These are phyloP conservation scores for Fraxinus sp. DNA, from an alignment of 305 asterid genomes.

Conservation along the genomic window DNA sequence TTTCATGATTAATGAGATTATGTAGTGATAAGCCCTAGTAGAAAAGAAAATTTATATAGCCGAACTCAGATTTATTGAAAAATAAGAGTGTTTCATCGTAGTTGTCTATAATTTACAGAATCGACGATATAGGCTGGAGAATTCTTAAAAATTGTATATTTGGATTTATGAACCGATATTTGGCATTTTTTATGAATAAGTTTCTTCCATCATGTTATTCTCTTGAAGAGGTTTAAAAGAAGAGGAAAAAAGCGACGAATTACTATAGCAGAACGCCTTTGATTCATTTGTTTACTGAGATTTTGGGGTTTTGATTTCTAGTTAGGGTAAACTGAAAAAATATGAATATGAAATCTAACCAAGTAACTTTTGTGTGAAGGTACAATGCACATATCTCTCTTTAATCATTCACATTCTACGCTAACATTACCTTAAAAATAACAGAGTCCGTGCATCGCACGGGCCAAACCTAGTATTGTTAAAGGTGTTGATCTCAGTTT, in stretches of 20 bases:
- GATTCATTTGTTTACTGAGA: neutral
- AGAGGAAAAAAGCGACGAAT: neutral
- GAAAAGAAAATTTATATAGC: neutral
- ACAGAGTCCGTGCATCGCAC: too few species aligned
- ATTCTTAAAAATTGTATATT: neutral
- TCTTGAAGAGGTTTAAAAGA: neutral
- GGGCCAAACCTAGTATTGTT: neutral
- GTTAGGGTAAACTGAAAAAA: neutral
- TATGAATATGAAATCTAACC: neutral
- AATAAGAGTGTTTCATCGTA: neutral
- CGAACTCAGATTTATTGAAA: neutral
- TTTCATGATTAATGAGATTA: neutral
- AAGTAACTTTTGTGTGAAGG: conserved; percentile 44
- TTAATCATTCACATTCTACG: too few species aligned
- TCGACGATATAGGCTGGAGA: neutral
- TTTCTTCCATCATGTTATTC: neutral
- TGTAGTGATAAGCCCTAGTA: neutral
- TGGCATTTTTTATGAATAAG: neutral
- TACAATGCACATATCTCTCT: conserved; percentile 37
- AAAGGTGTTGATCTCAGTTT: neutral
- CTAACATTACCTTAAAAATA: too few species aligned
- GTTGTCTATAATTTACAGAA: neutral
- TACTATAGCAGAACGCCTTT: neutral
- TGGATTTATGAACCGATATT: neutral
- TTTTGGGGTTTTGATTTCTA: neutral